Evolutionary conservation across 2,329 filamentous ascomycete species (phyloP).

Genomic region (Phyllosticta citriasiana): DNA sequence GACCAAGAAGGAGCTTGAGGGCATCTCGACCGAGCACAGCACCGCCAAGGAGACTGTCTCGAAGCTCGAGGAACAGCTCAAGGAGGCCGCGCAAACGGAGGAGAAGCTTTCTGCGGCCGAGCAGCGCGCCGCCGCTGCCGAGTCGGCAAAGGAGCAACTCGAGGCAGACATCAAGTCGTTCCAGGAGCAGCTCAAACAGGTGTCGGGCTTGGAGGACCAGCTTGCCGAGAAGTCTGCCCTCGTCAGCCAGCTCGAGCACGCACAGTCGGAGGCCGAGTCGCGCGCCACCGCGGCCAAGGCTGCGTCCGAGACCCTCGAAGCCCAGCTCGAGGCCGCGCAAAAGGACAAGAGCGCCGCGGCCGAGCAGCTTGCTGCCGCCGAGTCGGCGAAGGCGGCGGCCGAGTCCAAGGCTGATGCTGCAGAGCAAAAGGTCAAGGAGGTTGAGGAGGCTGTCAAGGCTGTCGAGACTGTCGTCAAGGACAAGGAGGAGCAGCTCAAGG

Average conservation of each 20-base stretch:
- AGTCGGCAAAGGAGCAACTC: background rate
- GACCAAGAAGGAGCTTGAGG: constrained; percentile 5
- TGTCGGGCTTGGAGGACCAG: constrained; percentile 3
- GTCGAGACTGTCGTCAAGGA: constrained; percentile 2
- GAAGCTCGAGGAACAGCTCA: constrained; percentile 5
- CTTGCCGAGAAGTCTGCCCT: background rate
- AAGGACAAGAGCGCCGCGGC: constrained; percentile 6
- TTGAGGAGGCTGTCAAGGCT: background rate
- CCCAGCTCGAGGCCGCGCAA: constrained; percentile 1
- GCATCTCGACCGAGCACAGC: background rate
- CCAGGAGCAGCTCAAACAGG: constrained; percentile 6
- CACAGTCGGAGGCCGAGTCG: background rate
- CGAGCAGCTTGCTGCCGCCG: constrained; percentile 9
- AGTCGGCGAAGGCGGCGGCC: constrained; percentile 5
- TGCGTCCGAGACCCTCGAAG: background rate
- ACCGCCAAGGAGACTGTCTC: constrained; percentile 7
- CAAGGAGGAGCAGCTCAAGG: constrained; percentile 16
- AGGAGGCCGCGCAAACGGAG: constrained; percentile 4
- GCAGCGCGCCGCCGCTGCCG: constrained; percentile 2
- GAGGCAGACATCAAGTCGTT: constrained; percentile 7
- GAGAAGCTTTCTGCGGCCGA: constrained; percentile 6
- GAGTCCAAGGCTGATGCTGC: constrained; percentile 4
- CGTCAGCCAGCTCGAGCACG: background rate
- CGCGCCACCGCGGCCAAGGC: constrained; percentile 2
- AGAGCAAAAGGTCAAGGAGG: constrained; percentile 11